phyloP scores from a whole-genome alignment of 1,284 basidiomycete genomes.

The Stygiomarasmius scandens region DNA sequence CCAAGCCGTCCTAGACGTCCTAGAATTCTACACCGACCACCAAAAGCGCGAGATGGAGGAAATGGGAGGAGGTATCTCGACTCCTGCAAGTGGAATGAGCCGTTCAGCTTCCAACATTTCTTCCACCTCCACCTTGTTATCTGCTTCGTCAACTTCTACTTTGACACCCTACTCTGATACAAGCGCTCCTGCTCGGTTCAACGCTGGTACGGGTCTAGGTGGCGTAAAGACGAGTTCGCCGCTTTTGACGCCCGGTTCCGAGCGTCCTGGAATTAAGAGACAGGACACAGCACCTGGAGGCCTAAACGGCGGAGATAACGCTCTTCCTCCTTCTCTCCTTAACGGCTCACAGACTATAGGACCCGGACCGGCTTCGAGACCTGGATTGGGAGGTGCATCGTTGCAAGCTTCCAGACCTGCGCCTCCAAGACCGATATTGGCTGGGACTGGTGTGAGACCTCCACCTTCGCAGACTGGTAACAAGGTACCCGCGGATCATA shows the following conservation, averaged over 20 bases:
- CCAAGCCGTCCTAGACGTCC: slow-evolving; percentile 94
- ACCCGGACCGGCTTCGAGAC: not conserved
- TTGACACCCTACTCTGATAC: slow-evolving; percentile 36
- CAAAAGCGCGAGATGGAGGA: slow-evolving; percentile 91
- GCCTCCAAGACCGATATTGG: slow-evolving; percentile 46
- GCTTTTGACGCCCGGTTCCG: slow-evolving; percentile 31
- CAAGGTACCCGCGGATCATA: slow-evolving; percentile 44
- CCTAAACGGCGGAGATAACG: slow-evolving; percentile 45
- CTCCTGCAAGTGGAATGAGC: slow-evolving; percentile 18
- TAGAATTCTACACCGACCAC: slow-evolving; percentile 98
- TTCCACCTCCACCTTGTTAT: too few relatives aligned
- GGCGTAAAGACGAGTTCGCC: slow-evolving; percentile 55
- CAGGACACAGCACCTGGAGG: slow-evolving; percentile 63
- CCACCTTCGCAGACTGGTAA: slow-evolving; percentile 47
- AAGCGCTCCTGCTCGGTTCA: slow-evolving; percentile 73
- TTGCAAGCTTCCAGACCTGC: slow-evolving; percentile 47
- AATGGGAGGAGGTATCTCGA: slow-evolving; percentile 6
- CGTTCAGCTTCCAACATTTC: slow-evolving; percentile 28
- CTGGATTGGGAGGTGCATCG: not conserved
- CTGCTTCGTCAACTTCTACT: slow-evolving; percentile 12
- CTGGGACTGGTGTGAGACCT: slow-evolving; percentile 46
- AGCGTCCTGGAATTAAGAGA: slow-evolving; percentile 49
- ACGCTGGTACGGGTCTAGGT: slow-evolving; percentile 84
- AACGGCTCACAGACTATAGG: slow-evolving; percentile 45
- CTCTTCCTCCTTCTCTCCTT: slow-evolving; percentile 50